Evolutionary conservation across 257 asterid species (phyloP).

Genomic region (Solanum clarkiae): DNA sequence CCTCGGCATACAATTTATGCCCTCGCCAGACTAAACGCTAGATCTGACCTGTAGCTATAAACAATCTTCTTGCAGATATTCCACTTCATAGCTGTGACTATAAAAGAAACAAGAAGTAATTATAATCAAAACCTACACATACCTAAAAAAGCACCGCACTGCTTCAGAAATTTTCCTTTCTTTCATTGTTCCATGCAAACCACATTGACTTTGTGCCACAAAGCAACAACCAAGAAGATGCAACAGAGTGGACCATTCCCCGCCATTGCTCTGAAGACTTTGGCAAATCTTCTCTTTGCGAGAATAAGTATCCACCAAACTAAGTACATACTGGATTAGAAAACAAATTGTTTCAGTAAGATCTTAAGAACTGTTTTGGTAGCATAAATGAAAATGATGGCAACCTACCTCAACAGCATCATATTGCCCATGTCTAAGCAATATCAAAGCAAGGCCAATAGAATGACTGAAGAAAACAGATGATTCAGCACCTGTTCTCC

Average conservation of each 20-base stretch:
- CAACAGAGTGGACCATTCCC: slow-evolving; percentile 44
- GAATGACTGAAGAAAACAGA: slow-evolving; percentile 75
- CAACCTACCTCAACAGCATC: slow-evolving; percentile 68
- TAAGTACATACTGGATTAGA: slow-evolving; percentile 59
- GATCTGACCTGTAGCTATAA: not conserved
- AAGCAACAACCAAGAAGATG: slow-evolving; percentile 96
- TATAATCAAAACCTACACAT: not conserved
- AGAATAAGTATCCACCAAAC: slow-evolving; percentile 62
- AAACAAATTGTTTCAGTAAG: slow-evolving; percentile 19
- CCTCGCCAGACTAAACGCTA: not conserved
- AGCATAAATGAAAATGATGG: slow-evolving; percentile 6
- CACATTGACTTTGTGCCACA: slow-evolving; percentile 67
- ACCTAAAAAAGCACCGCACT: slow-evolving; percentile 85
- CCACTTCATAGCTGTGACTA: not conserved
- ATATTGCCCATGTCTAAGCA: slow-evolving; percentile 73
- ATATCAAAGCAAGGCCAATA: slow-evolving; percentile 55
- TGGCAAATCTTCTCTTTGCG: slow-evolving; percentile 63
- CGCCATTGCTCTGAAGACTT: slow-evolving; percentile 60
- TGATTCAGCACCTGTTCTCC: slow-evolving; percentile 63
- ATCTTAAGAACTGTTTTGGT: not conserved
- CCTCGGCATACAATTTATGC: not conserved
- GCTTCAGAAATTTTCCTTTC: slow-evolving; percentile 75
- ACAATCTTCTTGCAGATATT: not conserved
- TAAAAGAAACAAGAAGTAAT: not conserved
- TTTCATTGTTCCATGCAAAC: slow-evolving; percentile 38